Evolutionary conservation across 352 stramenopile genomes (phyloP).

Genomic region (Albugo candida): DNA sequence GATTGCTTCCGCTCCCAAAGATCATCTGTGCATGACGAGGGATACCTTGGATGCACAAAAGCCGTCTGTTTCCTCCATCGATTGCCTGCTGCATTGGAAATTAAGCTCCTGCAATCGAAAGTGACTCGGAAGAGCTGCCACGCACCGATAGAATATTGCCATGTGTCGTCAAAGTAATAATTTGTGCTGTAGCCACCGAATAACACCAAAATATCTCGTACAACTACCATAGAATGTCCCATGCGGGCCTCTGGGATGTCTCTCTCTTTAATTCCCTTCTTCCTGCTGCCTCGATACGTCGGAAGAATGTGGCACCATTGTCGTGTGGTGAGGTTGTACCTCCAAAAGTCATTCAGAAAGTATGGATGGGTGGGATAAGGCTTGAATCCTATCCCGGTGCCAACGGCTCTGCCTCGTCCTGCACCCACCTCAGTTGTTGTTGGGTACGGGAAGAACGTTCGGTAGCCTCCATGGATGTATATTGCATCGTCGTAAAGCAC

Average conservation of each 20-base stretch:
- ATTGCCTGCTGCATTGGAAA: slow-evolving; percentile 20
- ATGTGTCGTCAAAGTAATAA: slow-evolving; percentile 89
- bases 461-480: slow-evolving; percentile 87
- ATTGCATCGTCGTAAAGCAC: slow-evolving; percentile 54
- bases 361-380: slow-evolving; percentile 86
- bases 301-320: slow-evolving; percentile 58
- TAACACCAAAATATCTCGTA: slow-evolving; percentile 71
- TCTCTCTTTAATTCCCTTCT: slow-evolving; percentile 1
- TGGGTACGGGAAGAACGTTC: slow-evolving; percentile 90
- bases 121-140: not conserved
- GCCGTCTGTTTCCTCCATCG: slow-evolving; percentile 79
- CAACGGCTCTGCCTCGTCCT: slow-evolving; percentile 31
- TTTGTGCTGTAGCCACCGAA: slow-evolving; percentile 89
- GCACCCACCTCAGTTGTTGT: slow-evolving; percentile 69
- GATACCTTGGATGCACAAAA: slow-evolving; percentile 85
- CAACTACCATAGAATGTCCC: slow-evolving; percentile 67
- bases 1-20: slow-evolving; percentile 26
- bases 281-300: not conserved
- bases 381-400: slow-evolving; percentile 34
- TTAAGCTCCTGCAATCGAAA: not conserved
- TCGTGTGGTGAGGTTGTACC: slow-evolving; percentile 75
- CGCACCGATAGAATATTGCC: slow-evolving; percentile 88
- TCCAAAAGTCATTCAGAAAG: slow-evolving; percentile 88
- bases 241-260: slow-evolving; percentile 36
- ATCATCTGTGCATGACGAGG: slow-evolving; percentile 82